Conservation (phyloP, 805 yeast genomes). For the Wickerhamiella spandovensis region DNA sequence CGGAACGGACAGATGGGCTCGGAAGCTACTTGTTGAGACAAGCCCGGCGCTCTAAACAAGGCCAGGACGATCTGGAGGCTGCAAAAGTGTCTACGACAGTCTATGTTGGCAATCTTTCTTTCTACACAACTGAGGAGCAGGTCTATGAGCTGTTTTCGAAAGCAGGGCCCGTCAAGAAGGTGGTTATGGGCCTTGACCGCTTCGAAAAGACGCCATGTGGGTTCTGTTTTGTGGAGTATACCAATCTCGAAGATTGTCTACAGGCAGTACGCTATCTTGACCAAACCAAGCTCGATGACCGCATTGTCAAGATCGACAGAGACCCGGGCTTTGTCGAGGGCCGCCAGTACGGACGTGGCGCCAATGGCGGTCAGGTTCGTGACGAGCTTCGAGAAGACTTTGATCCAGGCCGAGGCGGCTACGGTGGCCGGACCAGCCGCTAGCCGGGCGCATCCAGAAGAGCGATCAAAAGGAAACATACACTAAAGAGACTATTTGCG, state of each 20-base stretch:
- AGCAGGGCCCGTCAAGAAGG: conserved; percentile 57
- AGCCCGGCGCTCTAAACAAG: conserved; percentile 23
- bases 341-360: conserved; percentile 89
- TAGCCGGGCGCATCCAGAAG: too few relatives aligned
- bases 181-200: conserved; percentile 91
- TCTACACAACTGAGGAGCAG: conserved; percentile 91
- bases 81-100: conserved; percentile 61
- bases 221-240: conserved; percentile 81
- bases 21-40: conserved; percentile 24
- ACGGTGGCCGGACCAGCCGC: conserved; percentile 20
- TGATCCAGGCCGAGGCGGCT: conserved; percentile 34
- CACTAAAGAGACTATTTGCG: too few relatives aligned
- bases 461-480: too few relatives aligned
- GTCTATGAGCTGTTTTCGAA: conserved; percentile 74
- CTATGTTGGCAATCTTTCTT: conserved; percentile 83
- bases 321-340: conserved; percentile 97
- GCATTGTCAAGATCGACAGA: conserved; percentile 68
- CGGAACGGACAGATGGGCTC: conserved; percentile 26
- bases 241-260: conserved; percentile 53
- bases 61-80: conserved; percentile 44
- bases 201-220: conserved; percentile 91
- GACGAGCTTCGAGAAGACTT: conserved; percentile 43
- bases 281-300: conserved; percentile 73
- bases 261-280: conserved; percentile 73
- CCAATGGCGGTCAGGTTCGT: conserved; percentile 80